Evolutionary conservation across 345 rosid genomes (phyloP).

Genomic region (Cardamine chenopodiifolia): DNA sequence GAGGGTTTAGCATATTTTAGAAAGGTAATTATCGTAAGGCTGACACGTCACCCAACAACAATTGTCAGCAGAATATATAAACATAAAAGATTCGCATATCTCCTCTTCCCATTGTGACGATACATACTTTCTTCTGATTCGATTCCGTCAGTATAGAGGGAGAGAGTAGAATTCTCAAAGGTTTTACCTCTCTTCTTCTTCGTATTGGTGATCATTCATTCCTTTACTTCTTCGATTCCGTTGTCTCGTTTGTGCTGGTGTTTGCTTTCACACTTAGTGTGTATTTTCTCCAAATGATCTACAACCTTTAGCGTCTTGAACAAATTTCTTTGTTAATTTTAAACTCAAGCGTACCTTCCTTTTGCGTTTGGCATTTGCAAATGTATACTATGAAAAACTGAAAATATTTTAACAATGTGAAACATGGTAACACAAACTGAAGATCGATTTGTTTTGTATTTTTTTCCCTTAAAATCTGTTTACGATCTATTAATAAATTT

Average conservation of each 20-base stretch:
- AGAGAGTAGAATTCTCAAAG: background rate
- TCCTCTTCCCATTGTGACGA: background rate
- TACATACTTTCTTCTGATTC: background rate
- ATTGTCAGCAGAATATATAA: background rate
- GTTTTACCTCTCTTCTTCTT: constrained; percentile 2
- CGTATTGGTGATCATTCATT: background rate
- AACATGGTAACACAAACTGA: constrained; percentile 16
- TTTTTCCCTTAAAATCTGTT: constrained; percentile 14
- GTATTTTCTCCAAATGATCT: background rate
- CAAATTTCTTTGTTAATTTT: background rate
- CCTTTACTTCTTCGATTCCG: background rate
- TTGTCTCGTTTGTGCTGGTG: background rate
- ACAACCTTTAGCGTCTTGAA: constrained; percentile 9
- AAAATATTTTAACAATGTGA: constrained; percentile 4
- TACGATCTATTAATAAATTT: constrained; percentile 8
- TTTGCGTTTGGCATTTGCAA: constrained; percentile 13
- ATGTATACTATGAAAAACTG: background rate
- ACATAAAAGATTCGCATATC: background rate
- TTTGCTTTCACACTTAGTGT: background rate
- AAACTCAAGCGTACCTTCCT: background rate
- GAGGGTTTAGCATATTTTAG: too few species aligned
- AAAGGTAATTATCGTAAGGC: background rate
- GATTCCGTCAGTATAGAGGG: background rate
- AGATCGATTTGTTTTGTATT: too few species aligned
- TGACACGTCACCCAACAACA: background rate